Percentiles rank a stretch among this genome's conserved stretches.
phyloP scores from a whole-genome alignment of 805 yeast species.

The Schwanniomyces yamadae region DNA sequence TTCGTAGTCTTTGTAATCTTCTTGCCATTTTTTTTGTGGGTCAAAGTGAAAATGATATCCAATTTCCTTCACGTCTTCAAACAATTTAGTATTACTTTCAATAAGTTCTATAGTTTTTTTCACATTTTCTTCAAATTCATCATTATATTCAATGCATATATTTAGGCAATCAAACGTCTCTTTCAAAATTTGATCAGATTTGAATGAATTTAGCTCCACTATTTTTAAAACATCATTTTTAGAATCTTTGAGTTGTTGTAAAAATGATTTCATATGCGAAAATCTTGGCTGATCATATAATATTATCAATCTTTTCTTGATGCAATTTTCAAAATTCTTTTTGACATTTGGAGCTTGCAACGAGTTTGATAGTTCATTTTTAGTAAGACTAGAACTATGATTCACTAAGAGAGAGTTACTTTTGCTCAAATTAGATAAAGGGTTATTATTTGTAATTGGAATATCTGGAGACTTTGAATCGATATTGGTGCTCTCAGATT shows the following conservation, averaged over 20 bases:
- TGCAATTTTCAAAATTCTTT: constrained; percentile 1
- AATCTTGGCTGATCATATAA: constrained; percentile 28
- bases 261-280: constrained; percentile 25
- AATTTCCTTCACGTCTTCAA: constrained; percentile 20
- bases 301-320: constrained; percentile 14
- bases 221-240: constrained; percentile 18
- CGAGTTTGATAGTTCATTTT: too few relatives aligned
- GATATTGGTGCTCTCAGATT: too few relatives aligned
- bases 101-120: constrained; percentile 21
- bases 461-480: too few relatives aligned
- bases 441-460: too few relatives aligned
- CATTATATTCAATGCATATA: constrained; percentile 32
- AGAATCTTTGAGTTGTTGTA: constrained; percentile 20
- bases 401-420: too few relatives aligned
- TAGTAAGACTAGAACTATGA: too few relatives aligned
- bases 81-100: constrained; percentile 12
- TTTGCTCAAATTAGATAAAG: too few relatives aligned
- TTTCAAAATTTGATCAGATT: neutral
- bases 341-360: too few relatives aligned
- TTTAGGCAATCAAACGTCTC: constrained; percentile 20
- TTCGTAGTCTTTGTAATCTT: constrained; percentile 24
- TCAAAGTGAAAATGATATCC: constrained; percentile 38
- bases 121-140: constrained; percentile 25
- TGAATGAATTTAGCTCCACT: constrained; percentile 18
- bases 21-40: constrained; percentile 28